Percentiles rank a stretch among this genome's conserved stretches.
These are phyloP conservation scores for Acephala macrosclerotiorum DNA, from an alignment of 2,329 filamentous ascomycete species.

Conservation along the genomic window DNA sequence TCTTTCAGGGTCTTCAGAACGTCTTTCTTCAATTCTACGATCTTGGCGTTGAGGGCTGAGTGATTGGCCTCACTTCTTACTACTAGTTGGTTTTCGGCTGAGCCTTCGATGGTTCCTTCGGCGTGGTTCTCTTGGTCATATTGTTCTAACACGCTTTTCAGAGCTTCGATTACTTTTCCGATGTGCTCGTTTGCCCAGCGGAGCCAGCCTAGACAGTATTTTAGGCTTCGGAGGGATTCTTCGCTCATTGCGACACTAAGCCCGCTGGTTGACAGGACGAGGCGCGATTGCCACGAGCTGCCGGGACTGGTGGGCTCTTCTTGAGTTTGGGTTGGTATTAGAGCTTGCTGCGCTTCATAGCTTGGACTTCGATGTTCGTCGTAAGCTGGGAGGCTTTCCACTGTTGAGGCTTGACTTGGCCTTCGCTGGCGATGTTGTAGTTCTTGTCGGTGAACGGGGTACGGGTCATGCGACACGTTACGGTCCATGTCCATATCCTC, in stretches of 20 bases:
- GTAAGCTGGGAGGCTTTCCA: slow-evolving; percentile 84
- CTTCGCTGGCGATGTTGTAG: slow-evolving; percentile 40
- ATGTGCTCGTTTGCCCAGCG: slow-evolving; percentile 84
- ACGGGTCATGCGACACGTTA: slow-evolving; percentile 43
- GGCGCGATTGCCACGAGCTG: slow-evolving; percentile 76
- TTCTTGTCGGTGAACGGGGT: slow-evolving; percentile 37
- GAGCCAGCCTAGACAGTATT: slow-evolving; percentile 83
- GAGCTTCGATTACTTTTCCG: slow-evolving; percentile 73
- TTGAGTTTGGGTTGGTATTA: slow-evolving; percentile 43
- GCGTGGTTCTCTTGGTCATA: slow-evolving; percentile 67
- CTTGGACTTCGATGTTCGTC: slow-evolving; percentile 79
- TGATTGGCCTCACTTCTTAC: slow-evolving; percentile 39
- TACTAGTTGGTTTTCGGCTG: slow-evolving; percentile 32
- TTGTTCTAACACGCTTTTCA: slow-evolving; percentile 80
- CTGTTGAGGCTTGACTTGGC: slow-evolving; percentile 50
- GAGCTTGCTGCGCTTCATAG: slow-evolving; percentile 66
- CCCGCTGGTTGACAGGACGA: slow-evolving; percentile 90
- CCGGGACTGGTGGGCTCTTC: slow-evolving; percentile 40
- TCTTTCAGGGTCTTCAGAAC: slow-evolving; percentile 81
- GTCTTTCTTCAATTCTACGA: slow-evolving; percentile 72
- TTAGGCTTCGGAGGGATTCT: slow-evolving; percentile 82
- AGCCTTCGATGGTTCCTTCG: slow-evolving; percentile 38
- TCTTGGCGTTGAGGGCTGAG: slow-evolving; percentile 47
- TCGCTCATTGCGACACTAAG: slow-evolving; percentile 92
- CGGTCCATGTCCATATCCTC: slow-evolving; percentile 45